Percentiles rank a stretch among this genome's conserved stretches.
phyloP scores from a whole-genome alignment of 1,139 yeast species.

The Blastobotrys illinoisensis region DNA sequence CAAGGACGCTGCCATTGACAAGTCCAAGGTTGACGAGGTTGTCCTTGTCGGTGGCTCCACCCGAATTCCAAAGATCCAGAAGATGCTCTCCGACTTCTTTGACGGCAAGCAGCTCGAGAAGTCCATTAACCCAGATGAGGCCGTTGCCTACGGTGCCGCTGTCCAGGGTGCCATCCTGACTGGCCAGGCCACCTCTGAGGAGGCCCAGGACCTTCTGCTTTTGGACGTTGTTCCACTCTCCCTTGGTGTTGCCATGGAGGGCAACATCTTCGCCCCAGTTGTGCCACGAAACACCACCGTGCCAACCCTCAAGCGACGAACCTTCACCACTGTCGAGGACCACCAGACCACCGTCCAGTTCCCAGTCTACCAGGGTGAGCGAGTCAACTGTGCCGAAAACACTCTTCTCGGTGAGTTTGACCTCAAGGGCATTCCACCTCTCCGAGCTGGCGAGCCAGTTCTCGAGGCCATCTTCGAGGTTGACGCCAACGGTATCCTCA shows the following conservation, averaged over 20 bases:
- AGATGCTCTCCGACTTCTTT: slow-evolving; percentile 78
- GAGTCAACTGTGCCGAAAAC: slow-evolving; percentile 99
- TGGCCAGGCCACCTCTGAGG: slow-evolving; percentile 86
- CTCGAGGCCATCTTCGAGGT: slow-evolving; percentile 99
- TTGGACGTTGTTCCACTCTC: slow-evolving; percentile 98
- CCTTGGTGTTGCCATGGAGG: slow-evolving; percentile 99
- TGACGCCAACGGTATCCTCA: slow-evolving; percentile 99
- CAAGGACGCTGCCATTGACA: slow-evolving; percentile 74
- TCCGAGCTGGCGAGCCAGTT: slow-evolving; percentile 99
- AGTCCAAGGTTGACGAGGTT: slow-evolving; percentile 76
- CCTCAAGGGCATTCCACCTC: slow-evolving; percentile 97
- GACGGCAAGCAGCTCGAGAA: slow-evolving; percentile 89
- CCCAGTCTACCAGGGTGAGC: slow-evolving; percentile 99
- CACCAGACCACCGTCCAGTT: slow-evolving; percentile 99
- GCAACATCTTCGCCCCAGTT: slow-evolving; percentile 98
- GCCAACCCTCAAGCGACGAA: slow-evolving; percentile 99
- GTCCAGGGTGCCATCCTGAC: slow-evolving; percentile 99
- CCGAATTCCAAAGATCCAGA: slow-evolving; percentile 91
- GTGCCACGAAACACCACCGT: slow-evolving; percentile 99
- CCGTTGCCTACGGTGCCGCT: slow-evolving; percentile 98
- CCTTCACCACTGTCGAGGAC: slow-evolving; percentile 99
- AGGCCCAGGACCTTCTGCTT: slow-evolving; percentile 94
- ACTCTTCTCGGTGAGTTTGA: slow-evolving; percentile 99
- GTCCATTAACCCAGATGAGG: slow-evolving; percentile 90
- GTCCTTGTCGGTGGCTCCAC: slow-evolving; percentile 91